Conservation (phyloP, 495 filamentous ascomycete genomes). For the Aspergillus bridgeri region DNA sequence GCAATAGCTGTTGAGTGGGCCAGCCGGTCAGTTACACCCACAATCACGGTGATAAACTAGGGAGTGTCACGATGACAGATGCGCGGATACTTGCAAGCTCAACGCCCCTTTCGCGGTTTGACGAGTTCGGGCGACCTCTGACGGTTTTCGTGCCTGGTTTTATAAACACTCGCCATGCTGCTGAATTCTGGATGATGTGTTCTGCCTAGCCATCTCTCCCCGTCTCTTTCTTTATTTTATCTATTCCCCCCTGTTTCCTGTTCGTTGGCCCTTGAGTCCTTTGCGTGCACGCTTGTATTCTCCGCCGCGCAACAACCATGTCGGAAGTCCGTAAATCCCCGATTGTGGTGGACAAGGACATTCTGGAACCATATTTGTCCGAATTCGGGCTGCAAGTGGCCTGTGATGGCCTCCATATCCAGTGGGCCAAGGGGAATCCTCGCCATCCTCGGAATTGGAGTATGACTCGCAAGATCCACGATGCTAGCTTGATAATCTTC, state of each 20-base stretch:
- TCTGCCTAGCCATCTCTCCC: neutral
- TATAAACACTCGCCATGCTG: neutral
- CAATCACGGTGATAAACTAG: neutral
- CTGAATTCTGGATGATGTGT: neutral
- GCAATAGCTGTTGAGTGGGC: neutral
- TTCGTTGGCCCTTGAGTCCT: neutral
- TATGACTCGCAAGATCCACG: constrained; percentile 30
- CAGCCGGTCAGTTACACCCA: neutral
- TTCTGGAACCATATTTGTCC: constrained; percentile 16
- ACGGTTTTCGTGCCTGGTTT: neutral
- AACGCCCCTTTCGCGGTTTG: neutral
- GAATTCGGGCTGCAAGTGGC: constrained; percentile 32
- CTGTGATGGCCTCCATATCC: constrained; percentile 33
- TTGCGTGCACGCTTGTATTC: neutral
- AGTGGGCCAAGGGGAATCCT: constrained; percentile 34
- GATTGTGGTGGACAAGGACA: constrained; percentile 19
- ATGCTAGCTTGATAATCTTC: constrained; percentile 33
- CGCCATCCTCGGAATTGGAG: constrained; percentile 43
- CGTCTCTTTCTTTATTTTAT: neutral
- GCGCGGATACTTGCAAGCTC: neutral
- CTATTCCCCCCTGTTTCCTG: neutral
- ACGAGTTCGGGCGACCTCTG: too few species aligned
- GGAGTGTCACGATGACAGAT: neutral
- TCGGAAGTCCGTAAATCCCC: constrained; percentile 13
- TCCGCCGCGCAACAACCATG: neutral